Conservation (phyloP, 2,329 filamentous ascomycete species). For the Cytospora paraplurivora region DNA sequence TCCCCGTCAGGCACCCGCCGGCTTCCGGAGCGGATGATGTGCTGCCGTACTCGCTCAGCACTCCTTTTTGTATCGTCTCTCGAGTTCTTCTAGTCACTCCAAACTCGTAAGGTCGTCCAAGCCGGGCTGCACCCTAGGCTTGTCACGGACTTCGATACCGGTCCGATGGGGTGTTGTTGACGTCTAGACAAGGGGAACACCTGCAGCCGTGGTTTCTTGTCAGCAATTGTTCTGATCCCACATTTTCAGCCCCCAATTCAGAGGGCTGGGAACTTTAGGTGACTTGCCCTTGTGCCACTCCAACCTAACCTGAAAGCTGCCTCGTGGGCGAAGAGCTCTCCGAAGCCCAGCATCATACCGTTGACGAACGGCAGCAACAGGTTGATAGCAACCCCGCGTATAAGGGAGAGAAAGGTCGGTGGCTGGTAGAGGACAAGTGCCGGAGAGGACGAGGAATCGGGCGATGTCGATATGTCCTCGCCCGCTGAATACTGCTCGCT, state of each 20-base stretch:
- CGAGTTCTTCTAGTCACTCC: conserved; percentile 52
- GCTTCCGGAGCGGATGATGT: not conserved
- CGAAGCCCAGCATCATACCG: conserved; percentile 96
- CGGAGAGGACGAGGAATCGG: conserved; percentile 63
- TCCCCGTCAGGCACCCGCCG: not conserved
- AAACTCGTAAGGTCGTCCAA: conserved; percentile 68
- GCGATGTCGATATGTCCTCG: conserved; percentile 63
- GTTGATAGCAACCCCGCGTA: conserved; percentile 92
- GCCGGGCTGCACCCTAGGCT: conserved; percentile 59
- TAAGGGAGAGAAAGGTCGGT: conserved; percentile 80
- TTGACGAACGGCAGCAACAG: conserved; percentile 95
- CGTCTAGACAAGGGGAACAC: conserved; percentile 63
- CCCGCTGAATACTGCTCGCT: conserved; percentile 77
- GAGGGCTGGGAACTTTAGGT: conserved; percentile 15
- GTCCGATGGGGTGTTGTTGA: conserved; percentile 68
- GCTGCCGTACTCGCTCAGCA: not conserved
- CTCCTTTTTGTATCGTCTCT: conserved; percentile 10
- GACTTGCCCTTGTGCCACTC: conserved; percentile 84
- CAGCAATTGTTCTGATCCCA: not conserved
- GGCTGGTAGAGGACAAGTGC: conserved; percentile 85
- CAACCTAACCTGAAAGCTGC: conserved; percentile 90
- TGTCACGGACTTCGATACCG: conserved; percentile 77
- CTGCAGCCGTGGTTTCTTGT: conserved; percentile 38
- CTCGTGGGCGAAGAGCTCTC: conserved; percentile 95
- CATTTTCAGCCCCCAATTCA: not conserved